These are phyloP conservation scores for Sporothrix luriei DNA, from an alignment of 2,329 filamentous ascomycete genomes.

Conservation along the genomic window DNA sequence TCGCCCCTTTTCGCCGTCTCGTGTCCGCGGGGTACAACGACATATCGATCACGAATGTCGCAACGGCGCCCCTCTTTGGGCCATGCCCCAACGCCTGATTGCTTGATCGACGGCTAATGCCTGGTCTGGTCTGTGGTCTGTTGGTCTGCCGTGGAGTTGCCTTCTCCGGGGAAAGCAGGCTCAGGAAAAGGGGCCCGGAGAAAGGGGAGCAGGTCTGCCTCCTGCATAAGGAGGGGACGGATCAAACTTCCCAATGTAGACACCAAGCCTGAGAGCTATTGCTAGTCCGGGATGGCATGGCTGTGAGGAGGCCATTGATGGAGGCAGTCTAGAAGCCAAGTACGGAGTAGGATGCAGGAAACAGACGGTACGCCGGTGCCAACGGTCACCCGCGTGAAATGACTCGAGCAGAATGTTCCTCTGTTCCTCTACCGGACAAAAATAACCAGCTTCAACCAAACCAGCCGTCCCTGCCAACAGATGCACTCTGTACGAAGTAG, in stretches of 20 bases:
- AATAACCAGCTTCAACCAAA: too few species aligned
- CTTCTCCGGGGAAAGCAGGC: background rate
- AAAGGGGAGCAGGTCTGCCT: background rate
- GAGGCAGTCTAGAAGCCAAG: too few species aligned
- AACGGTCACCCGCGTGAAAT: too few species aligned
- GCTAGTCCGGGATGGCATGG: too few species aligned
- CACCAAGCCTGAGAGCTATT: too few species aligned
- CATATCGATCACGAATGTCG: slow-evolving; percentile 26
- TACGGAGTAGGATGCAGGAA: too few species aligned
- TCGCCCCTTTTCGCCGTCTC: background rate
- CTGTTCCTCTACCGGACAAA: too few species aligned
- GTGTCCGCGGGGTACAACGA: slow-evolving; percentile 24
- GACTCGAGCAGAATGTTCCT: too few species aligned
- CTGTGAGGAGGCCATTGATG: too few species aligned
- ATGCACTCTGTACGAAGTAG: too few species aligned
- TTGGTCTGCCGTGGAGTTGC: background rate
- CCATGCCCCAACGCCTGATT: slow-evolving; percentile 10
- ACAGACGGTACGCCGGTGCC: too few species aligned
- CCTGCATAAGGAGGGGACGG: background rate
- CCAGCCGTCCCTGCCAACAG: background rate
- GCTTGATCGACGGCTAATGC: slow-evolving; percentile 9
- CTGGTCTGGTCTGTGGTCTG: background rate
- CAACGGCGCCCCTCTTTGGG: slow-evolving; percentile 17
- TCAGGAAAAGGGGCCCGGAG: background rate
- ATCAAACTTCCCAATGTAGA: too few species aligned